Evolutionary conservation across 495 filamentous ascomycete genomes (phyloP), one percentile per base, ranked within the genome.

Genomic region (Lasiosphaeria ovina): DNA sequence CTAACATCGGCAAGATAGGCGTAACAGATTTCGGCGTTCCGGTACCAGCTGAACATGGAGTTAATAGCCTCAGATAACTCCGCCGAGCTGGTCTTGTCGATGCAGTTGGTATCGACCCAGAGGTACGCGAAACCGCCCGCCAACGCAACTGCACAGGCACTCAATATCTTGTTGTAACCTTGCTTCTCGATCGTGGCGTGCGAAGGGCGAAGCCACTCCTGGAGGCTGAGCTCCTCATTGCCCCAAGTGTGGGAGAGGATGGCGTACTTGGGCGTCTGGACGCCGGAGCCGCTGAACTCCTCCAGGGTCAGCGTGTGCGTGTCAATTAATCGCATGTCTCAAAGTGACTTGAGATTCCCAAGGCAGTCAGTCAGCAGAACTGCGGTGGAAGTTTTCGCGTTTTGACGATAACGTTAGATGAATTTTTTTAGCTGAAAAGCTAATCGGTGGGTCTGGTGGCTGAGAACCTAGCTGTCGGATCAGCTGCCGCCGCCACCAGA

Each of bases 1-100:
- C 32, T 9, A 14, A 77, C 58, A 52, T 78, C 74, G 4, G 54
- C 51, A 6, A 79, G 64, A 58, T 69, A 75, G 1, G 63, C 77
- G 58, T 70, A 74, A 57, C 77, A 78, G 9, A 70, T 51, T 5
- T 12, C 53, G n/a, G 74, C 62, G 0, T 58, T 51, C 38, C 61
- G 49, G 54, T 77, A 78, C 74, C 71, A 77, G 4, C 44, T 49
- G 38, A 66, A 76, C n/a, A n/a, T n/a, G n/a, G n/a, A n/a, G n/a
- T n/a, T n/a, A n/a, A n/a, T n/a, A n/a, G n/a, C n/a, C n/a, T 74
- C 72, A 7, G 65, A 63, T 9, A 79, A 58, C 51, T 79, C 76
- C 6, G 70, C 73, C 42, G 63, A 68, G 55, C 69, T 70, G 8
- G 64, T 61, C 62, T 78, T 79, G 62, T 79, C 65, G 51, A 75